Percentiles rank a stretch among this genome's conserved stretches.
Conservation (phyloP, 495 filamentous ascomycete species). For the Apodospora peruviana region DNA sequence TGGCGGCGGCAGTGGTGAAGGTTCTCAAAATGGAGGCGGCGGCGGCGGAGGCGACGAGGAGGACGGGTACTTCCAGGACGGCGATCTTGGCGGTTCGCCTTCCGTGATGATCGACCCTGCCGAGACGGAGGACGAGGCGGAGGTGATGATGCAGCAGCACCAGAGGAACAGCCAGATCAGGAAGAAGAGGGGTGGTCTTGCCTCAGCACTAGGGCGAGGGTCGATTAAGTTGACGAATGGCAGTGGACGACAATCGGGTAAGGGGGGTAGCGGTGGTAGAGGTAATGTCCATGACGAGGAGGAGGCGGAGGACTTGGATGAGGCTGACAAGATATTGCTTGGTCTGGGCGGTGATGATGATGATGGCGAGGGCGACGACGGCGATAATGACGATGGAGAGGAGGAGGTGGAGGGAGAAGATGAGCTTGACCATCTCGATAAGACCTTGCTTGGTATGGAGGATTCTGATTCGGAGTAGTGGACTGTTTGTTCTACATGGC, state of each 20-base stretch:
- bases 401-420: slow-evolving; percentile 19
- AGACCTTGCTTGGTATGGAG: slow-evolving; percentile 42
- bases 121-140: slow-evolving; percentile 30
- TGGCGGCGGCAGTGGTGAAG: slow-evolving; percentile 12
- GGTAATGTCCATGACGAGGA: no score
- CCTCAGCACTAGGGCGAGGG: slow-evolving; percentile 1
- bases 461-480: slow-evolving; percentile 36
- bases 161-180: slow-evolving; percentile 1
- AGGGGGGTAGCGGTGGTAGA: no score
- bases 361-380: slow-evolving; percentile 36
- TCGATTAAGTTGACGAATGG: not conserved
- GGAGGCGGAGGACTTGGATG: slow-evolving; percentile 21
- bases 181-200: slow-evolving; percentile 8
- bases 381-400: slow-evolving; percentile 26
- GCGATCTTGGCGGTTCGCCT: not conserved
- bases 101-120: slow-evolving; percentile 22
- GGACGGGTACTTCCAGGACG: slow-evolving; percentile 19
- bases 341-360: slow-evolving; percentile 19
- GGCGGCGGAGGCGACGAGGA: slow-evolving; percentile 29
- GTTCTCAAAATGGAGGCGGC: slow-evolving; percentile 18
- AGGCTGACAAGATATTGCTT: slow-evolving; percentile 5
- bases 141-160: slow-evolving; percentile 12
- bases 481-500: not conserved
- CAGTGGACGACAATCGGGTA: not conserved
- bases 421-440: slow-evolving; percentile 46